Evolutionary conservation across 202 grass and related monocot genomes (phyloP).

Genomic region (Miscanthus sacchariflorus): DNA sequence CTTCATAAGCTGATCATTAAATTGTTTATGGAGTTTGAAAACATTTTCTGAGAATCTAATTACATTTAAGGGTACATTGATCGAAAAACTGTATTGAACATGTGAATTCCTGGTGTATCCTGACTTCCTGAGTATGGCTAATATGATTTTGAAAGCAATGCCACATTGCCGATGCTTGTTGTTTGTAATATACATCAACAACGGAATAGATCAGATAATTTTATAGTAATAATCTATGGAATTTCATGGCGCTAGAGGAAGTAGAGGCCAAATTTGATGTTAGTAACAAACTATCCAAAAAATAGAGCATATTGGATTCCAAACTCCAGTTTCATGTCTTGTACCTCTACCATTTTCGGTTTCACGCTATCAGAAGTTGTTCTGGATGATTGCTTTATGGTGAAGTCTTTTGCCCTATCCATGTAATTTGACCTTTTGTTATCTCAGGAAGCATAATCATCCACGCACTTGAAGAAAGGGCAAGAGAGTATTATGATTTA

Average conservation of each 20-base stretch:
- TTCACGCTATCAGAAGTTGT: conserved; percentile 10
- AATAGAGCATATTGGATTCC: conserved; percentile 22
- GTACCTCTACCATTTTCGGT: background rate
- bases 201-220: background rate
- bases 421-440: background rate
- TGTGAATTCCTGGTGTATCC: background rate
- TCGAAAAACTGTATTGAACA: background rate
- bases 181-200: background rate
- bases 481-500: conserved; percentile 95
- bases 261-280: background rate
- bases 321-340: conserved; percentile 22
- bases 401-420: background rate
- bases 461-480: conserved; percentile 96
- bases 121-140: background rate
- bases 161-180: background rate
- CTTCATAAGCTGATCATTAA: background rate
- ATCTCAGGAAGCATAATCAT: conserved; percentile 82
- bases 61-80: background rate
- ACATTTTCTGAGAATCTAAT: background rate
- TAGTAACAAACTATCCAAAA: conserved; percentile 15
- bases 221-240: background rate
- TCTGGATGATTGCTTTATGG: background rate
- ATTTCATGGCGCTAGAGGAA: background rate
- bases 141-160: background rate
- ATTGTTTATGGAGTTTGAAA: background rate